Evolutionary conservation across 306 rosid species (phyloP), one percentile per base, ranked within the genome.

Genomic region (Albizia julibrissin): DNA sequence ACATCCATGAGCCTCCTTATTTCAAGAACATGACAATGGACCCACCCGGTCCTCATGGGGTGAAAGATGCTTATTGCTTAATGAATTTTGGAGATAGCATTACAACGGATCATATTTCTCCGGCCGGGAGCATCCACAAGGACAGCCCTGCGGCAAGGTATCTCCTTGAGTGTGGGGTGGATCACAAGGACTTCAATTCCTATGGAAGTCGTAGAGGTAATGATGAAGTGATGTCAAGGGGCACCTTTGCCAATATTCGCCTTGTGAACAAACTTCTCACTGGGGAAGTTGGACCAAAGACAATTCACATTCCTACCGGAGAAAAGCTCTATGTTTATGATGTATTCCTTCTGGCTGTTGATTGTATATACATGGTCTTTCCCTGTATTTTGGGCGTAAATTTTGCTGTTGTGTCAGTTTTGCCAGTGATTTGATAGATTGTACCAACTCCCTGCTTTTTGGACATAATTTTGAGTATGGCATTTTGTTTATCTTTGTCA

Each of bases 21-120:
- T 91, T 89, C 78, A 87, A 87, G 39, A 85, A 80, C 44, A 89
- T 91, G 94, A 87, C 80, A 85, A 87, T 87, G 92, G 84, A 89
- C 76, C 90, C 94, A 59, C 94, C 90, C 0, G 94, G 94, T 2
- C 81, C 91, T 71, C 88, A 86, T 71, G 91, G 92, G 39, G 92
- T 91, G 39, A 87, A 84, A 69, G 54, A 89, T 69, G 92, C 94
- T 24, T 87, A 78, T 78, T 89, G 91, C 83, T 84, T 89, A 77
- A 91, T 91, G 75, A 91, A 89, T 85, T 91, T 91, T 80, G 94
- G 94, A 21, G 94, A 91, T 74, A 91, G 94, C 75, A 89, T 89
- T 76, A 91, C 92, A 33, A 91, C 92, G 0, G 91, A 91, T 67
- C 94, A 66, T 33, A 33, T 66, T 7, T 66, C 71, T 66, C 71